Base-by-base conservation (phyloP, 306 rosid species). In the Vachellia collinsii region DNA sequence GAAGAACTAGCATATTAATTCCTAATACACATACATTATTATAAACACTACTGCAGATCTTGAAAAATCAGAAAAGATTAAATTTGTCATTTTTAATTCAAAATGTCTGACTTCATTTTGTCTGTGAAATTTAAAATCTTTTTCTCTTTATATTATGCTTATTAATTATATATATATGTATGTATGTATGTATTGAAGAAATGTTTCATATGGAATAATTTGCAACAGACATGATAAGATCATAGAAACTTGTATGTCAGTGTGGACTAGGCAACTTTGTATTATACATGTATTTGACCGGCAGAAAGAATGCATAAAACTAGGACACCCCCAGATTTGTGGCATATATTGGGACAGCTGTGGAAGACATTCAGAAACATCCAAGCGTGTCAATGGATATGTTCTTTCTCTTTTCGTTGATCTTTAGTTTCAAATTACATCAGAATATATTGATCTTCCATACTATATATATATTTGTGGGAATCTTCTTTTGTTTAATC, bases 401-500 rank as follows among this genome's bases (percentile, higher is more conserved):
- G 17, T 20, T 22, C 74, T 70, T 19, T 38, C 47, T 66, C 23
- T 66, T 37, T 66, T 66, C 25, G 9, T 29, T 39, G 72, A 29
- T 70, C 4, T 70, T 44, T 22, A 8, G 56, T 44, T 70, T 70
- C 34, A 70, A 5, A 41, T 62, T 25, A 62, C 68, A 62, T 70
- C 17, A 70, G 38, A 70, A 44, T 70, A 44, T 70, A 69, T 62
- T 42, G 70, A 70, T 70, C 22, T 51, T 51, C 69, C 51, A 56
- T 77, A 51, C 29, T 68, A 59, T 34, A 34, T 64, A 34, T 34
- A 47, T 62, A 7, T 29, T 6, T 53, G 20, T 29, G 76, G 67
- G 50, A 70, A 25, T 77, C 56, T 63, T 23, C 74, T 47, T 82
- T 82, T 19, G 54, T 72, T 70, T 48, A 53, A 82, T 54, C 74